phyloP scores from a whole-genome alignment of 768 basidiomycete genomes.

The Lactifluus hygrophoroides region DNA sequence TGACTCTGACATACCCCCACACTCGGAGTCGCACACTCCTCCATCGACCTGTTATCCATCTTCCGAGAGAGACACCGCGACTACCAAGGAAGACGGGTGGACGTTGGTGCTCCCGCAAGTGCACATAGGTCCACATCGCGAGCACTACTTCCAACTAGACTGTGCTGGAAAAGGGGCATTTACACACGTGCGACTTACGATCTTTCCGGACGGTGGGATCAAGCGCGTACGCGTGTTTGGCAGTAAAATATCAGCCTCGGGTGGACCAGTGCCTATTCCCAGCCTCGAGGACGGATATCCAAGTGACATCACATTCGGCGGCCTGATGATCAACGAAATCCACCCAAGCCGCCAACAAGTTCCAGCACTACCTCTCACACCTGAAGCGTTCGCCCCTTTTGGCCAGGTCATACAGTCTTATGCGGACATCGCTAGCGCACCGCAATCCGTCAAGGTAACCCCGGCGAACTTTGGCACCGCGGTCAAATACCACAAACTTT shows the following conservation, averaged over 20 bases:
- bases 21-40: constrained; percentile 13
- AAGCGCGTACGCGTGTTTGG: constrained; percentile 87
- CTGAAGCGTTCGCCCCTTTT: constrained; percentile 80
- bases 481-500: constrained; percentile 86
- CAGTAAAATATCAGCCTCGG: constrained; percentile 32
- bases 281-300: neutral
- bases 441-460: constrained; percentile 59
- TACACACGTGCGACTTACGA: constrained; percentile 82
- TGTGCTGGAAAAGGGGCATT: constrained; percentile 48
- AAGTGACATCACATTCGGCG: neutral
- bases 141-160: constrained; percentile 83
- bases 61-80: constrained; percentile 24
- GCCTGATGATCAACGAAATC: neutral
- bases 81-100: constrained; percentile 49
- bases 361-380: constrained; percentile 64
- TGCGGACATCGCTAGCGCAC: constrained; percentile 52
- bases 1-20: constrained; percentile 28
- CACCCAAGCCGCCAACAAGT: constrained; percentile 25
- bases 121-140: constrained; percentile 81
- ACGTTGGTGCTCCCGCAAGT: constrained; percentile 61
- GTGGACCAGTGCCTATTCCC: neutral
- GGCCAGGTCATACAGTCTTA: constrained; percentile 91
- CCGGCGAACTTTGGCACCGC: constrained; percentile 87
- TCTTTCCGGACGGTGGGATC: constrained; percentile 91
- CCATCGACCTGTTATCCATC: constrained; percentile 16